These are phyloP conservation scores for Furcasterigmium furcatum DNA, from an alignment of 2,329 filamentous ascomycete species.

Conservation along the genomic window DNA sequence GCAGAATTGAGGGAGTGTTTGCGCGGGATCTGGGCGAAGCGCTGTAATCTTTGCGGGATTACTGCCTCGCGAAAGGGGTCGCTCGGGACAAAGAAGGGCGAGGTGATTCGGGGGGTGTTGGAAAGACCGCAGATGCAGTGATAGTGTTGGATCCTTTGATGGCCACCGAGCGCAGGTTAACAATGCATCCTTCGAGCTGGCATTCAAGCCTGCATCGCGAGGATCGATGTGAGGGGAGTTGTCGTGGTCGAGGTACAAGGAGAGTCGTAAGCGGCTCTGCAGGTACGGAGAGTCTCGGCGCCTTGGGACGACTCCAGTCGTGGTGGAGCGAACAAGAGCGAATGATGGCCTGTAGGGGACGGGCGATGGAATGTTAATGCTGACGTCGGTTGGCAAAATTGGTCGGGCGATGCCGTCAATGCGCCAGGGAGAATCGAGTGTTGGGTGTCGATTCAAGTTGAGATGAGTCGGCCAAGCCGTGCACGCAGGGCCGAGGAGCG, in stretches of 20 bases:
- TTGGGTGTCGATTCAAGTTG: not conserved
- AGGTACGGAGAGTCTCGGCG: not conserved
- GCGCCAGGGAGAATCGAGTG: not conserved
- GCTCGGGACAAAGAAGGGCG: not conserved
- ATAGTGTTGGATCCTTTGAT: not conserved
- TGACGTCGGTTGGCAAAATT: not conserved
- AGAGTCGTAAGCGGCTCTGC: not conserved
- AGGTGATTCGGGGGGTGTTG: not conserved
- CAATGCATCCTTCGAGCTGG: not conserved
- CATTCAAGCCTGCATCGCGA: not conserved
- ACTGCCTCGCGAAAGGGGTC: not conserved
- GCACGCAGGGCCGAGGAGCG: not conserved
- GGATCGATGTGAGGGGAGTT: not conserved
- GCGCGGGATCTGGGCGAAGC: too few relatives aligned
- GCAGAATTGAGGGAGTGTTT: too few relatives aligned
- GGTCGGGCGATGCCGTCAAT: not conserved
- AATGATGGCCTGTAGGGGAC: not conserved
- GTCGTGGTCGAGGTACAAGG: not conserved
- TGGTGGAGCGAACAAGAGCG: not conserved
- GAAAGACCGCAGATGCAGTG: not conserved
- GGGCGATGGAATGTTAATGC: not conserved
- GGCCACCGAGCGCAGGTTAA: too few relatives aligned
- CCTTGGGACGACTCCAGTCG: not conserved
- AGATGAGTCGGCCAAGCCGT: too few relatives aligned
- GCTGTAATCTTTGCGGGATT: not conserved